A percentile compares a stretch with the other conserved stretches of the same genome.
Evolutionary conservation across 2,329 filamentous ascomycete species (phyloP).

Genomic region (Aspergillus ochraceus): DNA sequence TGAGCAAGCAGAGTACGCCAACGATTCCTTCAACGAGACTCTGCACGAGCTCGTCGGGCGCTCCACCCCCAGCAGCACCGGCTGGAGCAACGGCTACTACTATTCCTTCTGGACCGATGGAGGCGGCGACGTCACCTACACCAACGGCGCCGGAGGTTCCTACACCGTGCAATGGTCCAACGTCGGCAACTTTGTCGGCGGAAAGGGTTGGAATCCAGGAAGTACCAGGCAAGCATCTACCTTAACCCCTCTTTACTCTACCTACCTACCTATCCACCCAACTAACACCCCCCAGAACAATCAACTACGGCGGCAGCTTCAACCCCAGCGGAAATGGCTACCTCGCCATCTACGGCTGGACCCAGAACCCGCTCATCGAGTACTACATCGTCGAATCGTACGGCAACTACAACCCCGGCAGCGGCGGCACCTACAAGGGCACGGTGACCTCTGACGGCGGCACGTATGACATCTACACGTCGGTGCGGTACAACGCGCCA

Average conservation of each 20-base stretch:
- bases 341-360: constrained; percentile 44
- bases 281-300: constrained; percentile 11
- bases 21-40: constrained; percentile 8
- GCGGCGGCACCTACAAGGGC: constrained; percentile 30
- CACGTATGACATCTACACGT: constrained; percentile 40
- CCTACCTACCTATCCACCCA: neutral
- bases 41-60: constrained; percentile 10
- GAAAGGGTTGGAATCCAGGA: constrained; percentile 61
- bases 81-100: constrained; percentile 46
- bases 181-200: constrained; percentile 56
- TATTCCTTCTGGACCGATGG: constrained; percentile 54
- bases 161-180: constrained; percentile 51
- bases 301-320: constrained; percentile 33
- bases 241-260: too few relatives aligned
- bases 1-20: constrained; percentile 16
- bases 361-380: constrained; percentile 36
- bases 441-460: constrained; percentile 38
- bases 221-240: constrained; percentile 43
- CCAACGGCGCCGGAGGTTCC: constrained; percentile 44
- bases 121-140: constrained; percentile 46
- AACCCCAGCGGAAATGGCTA: constrained; percentile 34
- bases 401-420: constrained; percentile 33
- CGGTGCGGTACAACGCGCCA: constrained; percentile 38
- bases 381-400: constrained; percentile 41
- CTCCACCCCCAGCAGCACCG: constrained; percentile 29